A percentile compares a stretch with the other conserved stretches of the same genome.
These are phyloP conservation scores for Gossypium lobatum DNA, from an alignment of 441 rosid genomes.

Conservation along the genomic window DNA sequence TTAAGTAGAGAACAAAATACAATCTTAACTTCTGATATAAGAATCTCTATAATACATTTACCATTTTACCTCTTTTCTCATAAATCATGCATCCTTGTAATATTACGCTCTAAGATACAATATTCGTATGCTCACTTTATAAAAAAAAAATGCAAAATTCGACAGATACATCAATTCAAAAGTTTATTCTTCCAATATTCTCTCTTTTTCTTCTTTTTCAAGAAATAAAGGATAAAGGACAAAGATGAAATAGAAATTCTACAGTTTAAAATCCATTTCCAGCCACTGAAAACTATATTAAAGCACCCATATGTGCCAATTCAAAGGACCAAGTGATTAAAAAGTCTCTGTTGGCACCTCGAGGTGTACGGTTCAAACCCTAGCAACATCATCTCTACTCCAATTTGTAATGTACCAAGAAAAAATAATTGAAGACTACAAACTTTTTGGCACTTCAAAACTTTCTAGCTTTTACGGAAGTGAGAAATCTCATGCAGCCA, in stretches of 20 bases:
- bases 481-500: constrained; percentile 22
- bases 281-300: neutral
- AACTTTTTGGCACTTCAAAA: neutral
- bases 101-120: neutral
- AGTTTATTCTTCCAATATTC: neutral
- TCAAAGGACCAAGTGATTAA: too few species aligned
- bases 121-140: neutral
- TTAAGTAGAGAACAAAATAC: too few species aligned
- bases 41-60: too few species aligned
- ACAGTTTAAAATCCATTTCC: neutral
- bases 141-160: neutral
- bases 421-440: neutral
- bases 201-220: neutral
- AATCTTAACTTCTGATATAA: too few species aligned
- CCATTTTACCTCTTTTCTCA: too few species aligned
- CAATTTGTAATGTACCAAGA: too few species aligned
- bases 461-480: neutral
- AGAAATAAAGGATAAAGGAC: neutral
- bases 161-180: neutral
- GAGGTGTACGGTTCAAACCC: too few species aligned
- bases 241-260: neutral
- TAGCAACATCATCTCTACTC: too few species aligned
- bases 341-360: too few species aligned
- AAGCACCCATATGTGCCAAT: neutral
- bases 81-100: neutral